phyloP scores from a whole-genome alignment of 192 early-diverging fungal genomes.

The Phlyctochytrium bullatum region DNA sequence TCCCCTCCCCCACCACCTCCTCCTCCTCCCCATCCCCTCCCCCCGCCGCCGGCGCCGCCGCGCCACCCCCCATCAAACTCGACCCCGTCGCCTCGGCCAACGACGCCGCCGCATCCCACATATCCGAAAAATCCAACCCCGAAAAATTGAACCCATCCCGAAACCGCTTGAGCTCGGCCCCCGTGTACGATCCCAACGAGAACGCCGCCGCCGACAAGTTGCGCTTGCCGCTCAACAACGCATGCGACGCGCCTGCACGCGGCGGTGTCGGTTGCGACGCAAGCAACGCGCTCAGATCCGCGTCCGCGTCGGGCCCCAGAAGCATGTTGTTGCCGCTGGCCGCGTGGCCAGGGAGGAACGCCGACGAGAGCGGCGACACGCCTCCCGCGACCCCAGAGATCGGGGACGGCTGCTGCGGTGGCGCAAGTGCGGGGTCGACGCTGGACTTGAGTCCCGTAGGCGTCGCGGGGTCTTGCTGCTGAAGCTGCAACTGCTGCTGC shows the following conservation, averaged over 20 bases:
- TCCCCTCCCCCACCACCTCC: background rate
- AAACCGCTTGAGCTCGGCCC: constrained; percentile 37
- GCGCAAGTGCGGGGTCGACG: too few relatives aligned
- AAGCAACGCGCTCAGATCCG: constrained; percentile 29
- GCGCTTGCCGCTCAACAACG: constrained; percentile 28
- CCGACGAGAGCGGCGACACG: too few relatives aligned
- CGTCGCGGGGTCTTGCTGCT: too few relatives aligned
- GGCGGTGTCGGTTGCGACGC: constrained; percentile 18
- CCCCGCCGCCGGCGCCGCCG: too few relatives aligned
- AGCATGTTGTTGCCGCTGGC: background rate
- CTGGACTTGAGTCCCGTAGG: too few relatives aligned
- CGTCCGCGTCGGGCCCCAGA: constrained; percentile 34
- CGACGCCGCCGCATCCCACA: background rate
- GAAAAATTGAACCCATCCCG: constrained; percentile 31
- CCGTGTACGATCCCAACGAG: constrained; percentile 40
- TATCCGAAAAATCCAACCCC: constrained; percentile 13
- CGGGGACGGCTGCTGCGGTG: too few relatives aligned
- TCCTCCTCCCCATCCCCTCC: background rate
- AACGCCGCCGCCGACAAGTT: constrained; percentile 39
- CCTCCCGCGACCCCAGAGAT: too few relatives aligned
- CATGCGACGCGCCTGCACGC: constrained; percentile 2
- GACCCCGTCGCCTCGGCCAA: background rate
- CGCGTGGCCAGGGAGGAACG: background rate
- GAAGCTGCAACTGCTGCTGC: too few relatives aligned
- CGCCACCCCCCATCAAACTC: background rate